Evolutionary conservation across 192 early-diverging fungal species (phyloP).

Genomic region (Linnemannia hyalina): DNA sequence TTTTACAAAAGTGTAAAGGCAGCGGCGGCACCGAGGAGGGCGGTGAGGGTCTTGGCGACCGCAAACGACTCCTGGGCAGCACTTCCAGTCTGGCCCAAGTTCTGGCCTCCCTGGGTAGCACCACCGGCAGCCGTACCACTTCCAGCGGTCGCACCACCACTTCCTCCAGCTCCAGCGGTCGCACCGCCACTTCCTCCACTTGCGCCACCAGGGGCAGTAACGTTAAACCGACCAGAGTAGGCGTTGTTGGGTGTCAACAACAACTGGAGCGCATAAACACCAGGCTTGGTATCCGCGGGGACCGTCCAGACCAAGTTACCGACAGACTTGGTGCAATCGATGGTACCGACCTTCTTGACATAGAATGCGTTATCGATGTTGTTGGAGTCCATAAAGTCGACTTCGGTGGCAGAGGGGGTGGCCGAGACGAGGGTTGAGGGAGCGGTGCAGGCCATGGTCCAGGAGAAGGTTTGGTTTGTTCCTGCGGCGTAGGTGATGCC

Average conservation of each 20-base stretch:
- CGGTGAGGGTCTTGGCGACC: slow-evolving; percentile 1
- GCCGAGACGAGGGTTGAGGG: slow-evolving; percentile 36
- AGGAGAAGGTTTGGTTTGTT: slow-evolving; percentile 57
- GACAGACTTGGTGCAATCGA: slow-evolving; percentile 49
- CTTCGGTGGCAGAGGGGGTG: slow-evolving; percentile 43
- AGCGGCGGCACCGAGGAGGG: slow-evolving; percentile 8
- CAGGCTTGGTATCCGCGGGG: slow-evolving; percentile 51
- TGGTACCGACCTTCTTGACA: slow-evolving; percentile 58
- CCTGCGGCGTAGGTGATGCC: slow-evolving; percentile 48
- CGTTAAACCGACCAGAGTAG: slow-evolving; percentile 51
- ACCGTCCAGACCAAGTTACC: slow-evolving; percentile 56
- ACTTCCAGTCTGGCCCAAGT: background rate
- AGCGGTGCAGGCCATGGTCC: slow-evolving; percentile 48
- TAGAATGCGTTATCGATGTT: slow-evolving; percentile 56
- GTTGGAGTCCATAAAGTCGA: slow-evolving; percentile 57
- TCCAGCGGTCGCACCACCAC: background rate
- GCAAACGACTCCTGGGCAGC: slow-evolving; percentile 8
- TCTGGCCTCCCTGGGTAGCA: background rate
- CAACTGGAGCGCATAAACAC: slow-evolving; percentile 50
- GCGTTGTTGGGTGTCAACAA: slow-evolving; percentile 51
- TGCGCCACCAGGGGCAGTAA: slow-evolving; percentile 28
- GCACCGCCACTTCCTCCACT: slow-evolving; percentile 4
- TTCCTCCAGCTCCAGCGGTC: background rate
- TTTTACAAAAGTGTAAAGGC: slow-evolving; percentile 23
- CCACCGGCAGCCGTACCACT: background rate